Conservation (phyloP, 2,329 filamentous ascomycete species). For the Rutstroemia sp. region DNA sequence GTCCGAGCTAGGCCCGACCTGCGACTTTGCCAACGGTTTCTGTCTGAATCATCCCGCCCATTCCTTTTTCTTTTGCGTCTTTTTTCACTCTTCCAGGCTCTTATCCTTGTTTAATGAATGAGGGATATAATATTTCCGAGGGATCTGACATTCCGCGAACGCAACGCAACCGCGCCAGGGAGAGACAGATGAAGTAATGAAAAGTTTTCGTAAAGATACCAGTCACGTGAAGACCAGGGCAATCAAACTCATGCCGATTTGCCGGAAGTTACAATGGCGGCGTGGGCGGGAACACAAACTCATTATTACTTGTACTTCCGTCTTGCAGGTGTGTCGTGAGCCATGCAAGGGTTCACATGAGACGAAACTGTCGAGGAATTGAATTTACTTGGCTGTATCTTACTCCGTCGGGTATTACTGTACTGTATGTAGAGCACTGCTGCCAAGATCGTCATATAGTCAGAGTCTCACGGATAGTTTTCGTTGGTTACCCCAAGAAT, state of each 20-base stretch:
- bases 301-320: background rate
- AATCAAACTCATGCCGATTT: background rate
- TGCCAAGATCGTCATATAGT: background rate
- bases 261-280: background rate
- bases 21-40: background rate
- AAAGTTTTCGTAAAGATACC: background rate
- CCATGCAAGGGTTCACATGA: conserved; percentile 1
- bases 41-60: background rate
- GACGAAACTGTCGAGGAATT: background rate
- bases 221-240: background rate
- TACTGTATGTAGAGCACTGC: background rate
- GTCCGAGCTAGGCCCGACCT: no score
- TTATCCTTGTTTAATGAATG: conserved; percentile 2
- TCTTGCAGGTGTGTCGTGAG: no score
- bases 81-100: background rate
- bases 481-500: background rate
- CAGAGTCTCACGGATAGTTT: background rate
- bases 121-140: conserved; percentile 8
- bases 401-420: background rate
- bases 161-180: background rate
- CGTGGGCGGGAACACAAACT: background rate
- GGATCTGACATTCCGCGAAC: background rate
- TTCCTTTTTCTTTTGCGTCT: background rate
- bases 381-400: background rate
- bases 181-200: background rate